Conservation (phyloP, 2,329 filamentous ascomycete genomes). For the Geosmithia putterillii region DNA sequence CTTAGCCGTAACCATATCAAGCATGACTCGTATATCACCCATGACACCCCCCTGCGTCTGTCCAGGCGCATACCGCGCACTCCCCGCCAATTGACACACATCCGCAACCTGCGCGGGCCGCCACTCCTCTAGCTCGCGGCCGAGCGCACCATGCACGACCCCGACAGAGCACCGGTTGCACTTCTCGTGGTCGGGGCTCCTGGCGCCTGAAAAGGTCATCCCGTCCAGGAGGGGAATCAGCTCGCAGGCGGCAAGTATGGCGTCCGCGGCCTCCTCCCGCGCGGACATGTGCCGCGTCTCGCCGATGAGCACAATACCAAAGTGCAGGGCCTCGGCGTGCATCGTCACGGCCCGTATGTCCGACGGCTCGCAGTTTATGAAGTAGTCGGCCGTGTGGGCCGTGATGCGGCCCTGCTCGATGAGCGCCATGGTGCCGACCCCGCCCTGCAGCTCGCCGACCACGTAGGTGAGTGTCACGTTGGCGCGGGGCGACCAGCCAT, state of each 20-base stretch:
- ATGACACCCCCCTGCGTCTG: constrained; percentile 12
- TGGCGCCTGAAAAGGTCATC: constrained; percentile 10
- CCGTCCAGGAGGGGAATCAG: constrained; percentile 9
- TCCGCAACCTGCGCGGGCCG: constrained; percentile 12
- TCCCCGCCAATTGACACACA: constrained; percentile 10
- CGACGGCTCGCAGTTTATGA: constrained; percentile 15
- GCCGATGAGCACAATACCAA: constrained; percentile 10
- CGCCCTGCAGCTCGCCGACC: constrained; percentile 14
- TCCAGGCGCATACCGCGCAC: constrained; percentile 12
- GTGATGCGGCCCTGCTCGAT: constrained; percentile 10
- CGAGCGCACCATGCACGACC: constrained; percentile 12
- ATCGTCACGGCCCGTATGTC: constrained; percentile 12
- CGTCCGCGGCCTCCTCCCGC: constrained; percentile 12
- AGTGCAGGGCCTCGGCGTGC: constrained; percentile 12
- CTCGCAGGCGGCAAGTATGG: constrained; percentile 12
- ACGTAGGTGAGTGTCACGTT: constrained; percentile 12
- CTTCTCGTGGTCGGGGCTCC: constrained; percentile 8
- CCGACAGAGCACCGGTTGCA: constrained; percentile 14
- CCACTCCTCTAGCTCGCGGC: constrained; percentile 11
- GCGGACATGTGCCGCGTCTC: constrained; percentile 14
- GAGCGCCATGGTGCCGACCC: constrained; percentile 11
- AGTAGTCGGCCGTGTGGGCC: constrained; percentile 7
- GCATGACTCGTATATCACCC: constrained; percentile 7
- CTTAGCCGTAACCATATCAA: constrained; percentile 5
- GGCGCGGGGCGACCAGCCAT: constrained; percentile 9